Base-by-base conservation (phyloP, 495 filamentous ascomycete species). In the Podospora bellae-mahoneyi region DNA sequence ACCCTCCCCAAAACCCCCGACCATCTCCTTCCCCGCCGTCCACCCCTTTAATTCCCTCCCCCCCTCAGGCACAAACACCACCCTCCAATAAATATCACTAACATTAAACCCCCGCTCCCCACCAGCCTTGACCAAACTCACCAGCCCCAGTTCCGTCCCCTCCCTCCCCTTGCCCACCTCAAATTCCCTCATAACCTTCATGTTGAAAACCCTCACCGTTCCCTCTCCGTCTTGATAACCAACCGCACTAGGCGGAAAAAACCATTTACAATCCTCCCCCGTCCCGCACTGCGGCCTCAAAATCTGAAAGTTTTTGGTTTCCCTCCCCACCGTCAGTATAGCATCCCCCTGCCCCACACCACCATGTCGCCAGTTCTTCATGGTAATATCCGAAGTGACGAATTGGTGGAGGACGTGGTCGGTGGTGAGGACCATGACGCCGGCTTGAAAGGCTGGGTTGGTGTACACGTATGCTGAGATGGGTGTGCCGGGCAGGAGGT, bases 211-310 rank as follows among this genome's bases (percentile, higher is more conserved):
- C 10, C 15, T 18, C 5, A 56, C 54, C 54, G 4, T 4, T 15
- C 54, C 54, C 16, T 15, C 54, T 15, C 16, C 16, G 15, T 56
- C 54, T 15, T 56, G 54, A 56, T 56, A 56, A 4, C 6, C 54
- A 4, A 56, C 55, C n/a, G 55, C 55, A 6, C 15, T 20, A 0
- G 55, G 13, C n/a, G n/a, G 55, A 2, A 58, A 58, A 9, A 20
- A 9, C n/a, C 23, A 7, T n/a, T n/a, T 20, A 13, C 55, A 58
- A 23, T 58, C 55, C n/a, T 58, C 55, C 55, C n/a, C 55, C 19
- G 55, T 58, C 55, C 55, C 55, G 55, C 55, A 58, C 55, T 58
- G 55, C 55, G 55, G 55, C 2, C 55, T 19, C 55, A 58, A 23
- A 15, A 9, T 19, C n/a, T 48, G 39, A 48, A 48, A 48, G 15